A percentile compares a stretch with the other conserved stretches of the same genome.
phyloP scores from a whole-genome alignment of 129 eudicot genomes.

The Cynara cardunculus region DNA sequence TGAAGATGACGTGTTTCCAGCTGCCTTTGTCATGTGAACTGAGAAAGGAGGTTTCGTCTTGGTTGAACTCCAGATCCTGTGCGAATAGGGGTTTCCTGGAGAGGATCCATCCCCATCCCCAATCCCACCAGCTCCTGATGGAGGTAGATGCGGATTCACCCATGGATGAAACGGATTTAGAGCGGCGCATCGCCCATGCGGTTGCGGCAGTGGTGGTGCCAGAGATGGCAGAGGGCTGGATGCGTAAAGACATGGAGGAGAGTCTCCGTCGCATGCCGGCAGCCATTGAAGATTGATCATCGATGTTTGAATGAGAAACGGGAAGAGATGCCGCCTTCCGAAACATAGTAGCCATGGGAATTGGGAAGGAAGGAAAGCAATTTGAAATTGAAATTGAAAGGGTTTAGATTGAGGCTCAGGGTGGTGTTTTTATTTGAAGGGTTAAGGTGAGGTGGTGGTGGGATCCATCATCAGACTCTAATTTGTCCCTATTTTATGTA shows the following conservation, averaged over 20 bases:
- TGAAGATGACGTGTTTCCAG: constrained; percentile 64
- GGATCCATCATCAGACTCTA: background rate
- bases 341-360: constrained; percentile 42
- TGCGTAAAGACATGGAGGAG: constrained; percentile 55
- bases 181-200: constrained; percentile 54
- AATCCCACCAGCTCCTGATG: constrained; percentile 72
- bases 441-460: background rate
- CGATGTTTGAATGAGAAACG: constrained; percentile 29
- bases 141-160: constrained; percentile 48
- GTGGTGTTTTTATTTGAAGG: constrained; percentile 1
- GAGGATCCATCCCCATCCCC: constrained; percentile 68
- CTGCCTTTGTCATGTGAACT: constrained; percentile 50
- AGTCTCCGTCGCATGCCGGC: constrained; percentile 56
- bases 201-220: constrained; percentile 33
- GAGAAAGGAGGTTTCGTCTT: constrained; percentile 39
- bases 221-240: constrained; percentile 28
- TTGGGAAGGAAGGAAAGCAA: background rate
- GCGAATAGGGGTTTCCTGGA: constrained; percentile 65
- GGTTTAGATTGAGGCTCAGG: background rate
- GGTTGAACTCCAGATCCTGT: constrained; percentile 75
- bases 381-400: background rate
- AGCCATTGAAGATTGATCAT: background rate
- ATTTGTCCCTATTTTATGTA: background rate
- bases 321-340: constrained; percentile 47
- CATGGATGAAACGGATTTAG: constrained; percentile 65